Evolutionary conservation across 106 monocot genomes (phyloP), one percentile per base, ranked within the genome.

Genomic region (Ottelia alismoides): DNA sequence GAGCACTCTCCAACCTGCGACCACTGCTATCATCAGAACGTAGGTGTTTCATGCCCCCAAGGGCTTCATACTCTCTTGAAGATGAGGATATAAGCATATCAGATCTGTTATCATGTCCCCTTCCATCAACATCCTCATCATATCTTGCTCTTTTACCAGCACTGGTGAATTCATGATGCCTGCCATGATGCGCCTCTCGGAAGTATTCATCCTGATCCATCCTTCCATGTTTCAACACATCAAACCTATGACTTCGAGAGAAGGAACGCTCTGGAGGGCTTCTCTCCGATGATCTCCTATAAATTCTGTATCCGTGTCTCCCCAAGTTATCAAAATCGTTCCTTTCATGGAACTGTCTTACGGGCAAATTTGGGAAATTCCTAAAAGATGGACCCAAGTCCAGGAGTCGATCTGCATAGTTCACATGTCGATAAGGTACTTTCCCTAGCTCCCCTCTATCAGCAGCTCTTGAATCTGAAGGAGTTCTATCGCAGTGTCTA

Each of bases 321-420:
- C 58, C 28, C 47, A 46, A 61, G 45, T 67, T 62, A 20, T 64
- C 61, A 0, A 43, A 19, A 20, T 68, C 65, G 27, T 72, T 76
- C 69, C 82, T 76, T 11, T 63, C 68, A 30, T 83, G 70, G 54
- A 71, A 55, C 73, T 79, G 82, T 58, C 79, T 78, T 18, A 66
- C 71, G 62, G 70, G 22, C 58, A 60, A 64, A 65, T 27, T 45
- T 30, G 23, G 57, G 27, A 21, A 66, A 49, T 17, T 45, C 65
- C 31, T 79, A 77, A 7, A 35, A 51, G n/a, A n/a, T n/a, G 66
- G 59, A 76, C 35, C 45, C 55, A 62, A 64, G 27, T 30, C n/a
- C n/a, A n/a, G n/a, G n/a, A n/a, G n/a, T n/a, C n/a, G n/a, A n/a
- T n/a, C n/a, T n/a, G n/a, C n/a, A n/a, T n/a, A n/a, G n/a, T n/a